Conservation (phyloP, 2,329 filamentous ascomycete species). For the Nigrospora sphaerica region DNA sequence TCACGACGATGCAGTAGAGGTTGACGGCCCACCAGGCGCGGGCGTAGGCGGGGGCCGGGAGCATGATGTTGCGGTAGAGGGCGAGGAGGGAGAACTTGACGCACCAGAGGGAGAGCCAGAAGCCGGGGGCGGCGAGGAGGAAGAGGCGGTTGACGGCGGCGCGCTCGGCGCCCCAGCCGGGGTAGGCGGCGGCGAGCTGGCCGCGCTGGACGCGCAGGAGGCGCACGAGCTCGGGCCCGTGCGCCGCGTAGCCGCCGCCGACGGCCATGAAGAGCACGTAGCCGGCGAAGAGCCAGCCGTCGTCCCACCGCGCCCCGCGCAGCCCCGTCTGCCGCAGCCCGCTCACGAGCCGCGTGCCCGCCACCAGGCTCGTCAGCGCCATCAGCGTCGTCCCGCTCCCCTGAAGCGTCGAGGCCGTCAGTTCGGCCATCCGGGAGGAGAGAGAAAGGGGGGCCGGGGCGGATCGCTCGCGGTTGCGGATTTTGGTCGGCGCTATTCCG, state of each 20-base stretch:
- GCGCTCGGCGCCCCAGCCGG: neutral
- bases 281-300: neutral
- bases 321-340: too few species aligned
- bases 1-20: neutral
- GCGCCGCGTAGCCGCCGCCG: neutral
- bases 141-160: neutral
- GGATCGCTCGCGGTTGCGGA: too few species aligned
- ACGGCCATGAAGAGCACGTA: neutral
- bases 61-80: neutral
- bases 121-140: neutral
- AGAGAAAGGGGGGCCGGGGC: too few species aligned
- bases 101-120: neutral
- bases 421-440: too few species aligned
- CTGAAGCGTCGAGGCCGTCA: too few species aligned
- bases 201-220: neutral
- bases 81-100: neutral
- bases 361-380: too few species aligned
- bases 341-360: too few species aligned
- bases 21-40: neutral
- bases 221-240: neutral
- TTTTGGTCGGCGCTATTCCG: too few species aligned
- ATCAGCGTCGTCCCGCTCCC: too few species aligned
- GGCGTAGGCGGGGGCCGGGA: neutral
- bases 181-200: neutral
- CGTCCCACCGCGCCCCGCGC: neutral